Conservation (phyloP, 768 basidiomycete genomes). For the Glaciozyma antarctica region DNA sequence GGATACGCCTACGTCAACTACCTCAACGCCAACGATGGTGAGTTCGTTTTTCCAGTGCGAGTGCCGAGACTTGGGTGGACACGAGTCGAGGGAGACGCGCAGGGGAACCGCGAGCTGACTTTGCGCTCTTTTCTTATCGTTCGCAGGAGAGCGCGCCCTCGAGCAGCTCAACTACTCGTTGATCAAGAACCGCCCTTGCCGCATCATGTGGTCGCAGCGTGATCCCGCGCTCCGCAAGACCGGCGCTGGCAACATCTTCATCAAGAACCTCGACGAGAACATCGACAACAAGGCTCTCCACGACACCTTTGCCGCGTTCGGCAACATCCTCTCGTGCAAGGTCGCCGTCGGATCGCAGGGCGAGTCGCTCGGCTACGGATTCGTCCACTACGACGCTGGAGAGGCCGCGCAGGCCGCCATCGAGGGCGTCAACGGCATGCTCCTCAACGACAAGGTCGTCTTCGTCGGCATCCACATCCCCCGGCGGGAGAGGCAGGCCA, state of each 20-base stretch:
- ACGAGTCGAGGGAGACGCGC: too few relatives aligned
- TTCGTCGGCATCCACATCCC: conserved; percentile 96
- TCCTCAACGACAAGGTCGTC: conserved; percentile 99
- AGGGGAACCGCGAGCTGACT: too few relatives aligned
- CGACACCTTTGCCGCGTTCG: conserved; percentile 98
- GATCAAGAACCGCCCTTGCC: conserved; percentile 96
- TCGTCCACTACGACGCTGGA: conserved; percentile 96
- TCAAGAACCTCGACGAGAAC: conserved; percentile 95
- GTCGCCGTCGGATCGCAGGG: conserved; percentile 94
- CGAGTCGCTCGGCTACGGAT: conserved; percentile 93
- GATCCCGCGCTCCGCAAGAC: conserved; percentile 99
- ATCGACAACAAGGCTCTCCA: conserved; percentile 69
- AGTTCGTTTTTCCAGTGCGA: background rate
- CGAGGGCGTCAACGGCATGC: conserved; percentile 97
- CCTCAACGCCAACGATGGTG: conserved; percentile 86
- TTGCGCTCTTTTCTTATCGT: background rate
- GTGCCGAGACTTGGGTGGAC: background rate
- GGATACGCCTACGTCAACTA: conserved; percentile 99
- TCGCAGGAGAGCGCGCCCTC: conserved; percentile 83
- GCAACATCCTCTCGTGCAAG: conserved; percentile 97
- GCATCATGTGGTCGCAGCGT: conserved; percentile 99
- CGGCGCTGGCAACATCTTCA: conserved; percentile 99
- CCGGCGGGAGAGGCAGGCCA: conserved; percentile 96
- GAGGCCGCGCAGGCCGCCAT: conserved; percentile 93
- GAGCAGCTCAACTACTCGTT: conserved; percentile 99